Evolutionary conservation across 1,284 basidiomycete species (phyloP).

Genomic region (Cutaneotrichosporon cyanovorans): DNA sequence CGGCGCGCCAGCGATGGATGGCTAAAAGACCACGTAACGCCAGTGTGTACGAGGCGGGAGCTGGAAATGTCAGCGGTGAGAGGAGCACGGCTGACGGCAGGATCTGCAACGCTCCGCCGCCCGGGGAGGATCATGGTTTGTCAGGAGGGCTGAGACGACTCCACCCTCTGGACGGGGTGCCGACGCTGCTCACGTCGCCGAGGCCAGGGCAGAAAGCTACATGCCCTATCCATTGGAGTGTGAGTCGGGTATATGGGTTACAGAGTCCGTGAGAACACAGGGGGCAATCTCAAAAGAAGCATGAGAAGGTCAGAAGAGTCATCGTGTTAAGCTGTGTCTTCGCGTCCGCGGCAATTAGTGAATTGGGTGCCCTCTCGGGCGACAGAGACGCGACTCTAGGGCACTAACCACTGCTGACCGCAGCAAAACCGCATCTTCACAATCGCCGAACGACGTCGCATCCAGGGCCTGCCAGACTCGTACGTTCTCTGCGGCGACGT

Average conservation of each 20-base stretch:
- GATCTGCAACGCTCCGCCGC: too few species aligned
- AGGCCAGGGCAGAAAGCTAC: slow-evolving; percentile 14
- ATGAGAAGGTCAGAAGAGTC: too few species aligned
- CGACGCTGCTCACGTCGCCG: slow-evolving; percentile 18
- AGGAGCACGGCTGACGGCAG: not conserved
- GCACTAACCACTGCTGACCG: not conserved
- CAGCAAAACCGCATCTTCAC: slow-evolving; percentile 18
- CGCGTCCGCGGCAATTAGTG: too few species aligned
- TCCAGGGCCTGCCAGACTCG: slow-evolving; percentile 25
- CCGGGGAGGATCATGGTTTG: not conserved
- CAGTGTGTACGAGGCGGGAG: not conserved
- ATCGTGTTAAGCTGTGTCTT: too few species aligned
- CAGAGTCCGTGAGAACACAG: too few species aligned
- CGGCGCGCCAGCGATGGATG: not conserved
- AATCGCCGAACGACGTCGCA: slow-evolving; percentile 23
- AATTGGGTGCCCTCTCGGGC: too few species aligned
- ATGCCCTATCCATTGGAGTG: slow-evolving; percentile 17
- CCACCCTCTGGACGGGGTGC: not conserved
- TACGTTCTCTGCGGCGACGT: slow-evolving; percentile 17
- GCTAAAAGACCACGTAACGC: slow-evolving; percentile 18
- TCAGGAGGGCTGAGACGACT: not conserved
- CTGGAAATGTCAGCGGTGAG: not conserved
- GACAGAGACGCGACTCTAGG: too few species aligned
- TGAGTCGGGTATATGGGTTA: too few species aligned
- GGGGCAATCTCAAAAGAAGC: too few species aligned